A percentile compares a stretch with the other conserved stretches of the same genome.
Evolutionary conservation across 2,329 filamentous ascomycete genomes (phyloP).

Genomic region (Alternaria sp.): DNA sequence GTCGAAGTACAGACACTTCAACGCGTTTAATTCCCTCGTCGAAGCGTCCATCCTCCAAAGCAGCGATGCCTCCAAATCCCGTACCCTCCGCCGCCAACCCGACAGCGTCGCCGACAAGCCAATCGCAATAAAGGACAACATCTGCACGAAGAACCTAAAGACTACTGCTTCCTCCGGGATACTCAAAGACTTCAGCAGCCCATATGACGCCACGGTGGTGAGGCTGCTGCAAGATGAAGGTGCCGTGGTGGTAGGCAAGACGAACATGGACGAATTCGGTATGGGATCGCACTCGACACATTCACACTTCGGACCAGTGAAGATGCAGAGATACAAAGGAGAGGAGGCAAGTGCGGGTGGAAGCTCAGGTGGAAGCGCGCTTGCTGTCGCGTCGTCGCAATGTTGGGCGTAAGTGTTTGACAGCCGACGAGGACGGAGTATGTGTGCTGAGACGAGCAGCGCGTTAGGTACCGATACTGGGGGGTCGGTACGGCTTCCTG

Average conservation of each 20-base stretch:
- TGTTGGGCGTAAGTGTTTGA: conserved; percentile 60
- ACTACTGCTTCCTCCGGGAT: conserved; percentile 86
- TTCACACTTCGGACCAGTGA: conserved; percentile 71
- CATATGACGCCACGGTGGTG: conserved; percentile 84
- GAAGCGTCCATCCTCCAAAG: conserved; percentile 27
- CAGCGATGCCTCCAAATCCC: conserved; percentile 23
- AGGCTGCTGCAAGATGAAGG: conserved; percentile 68
- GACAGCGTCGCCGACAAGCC: conserved; percentile 36
- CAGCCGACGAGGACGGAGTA: not conserved
- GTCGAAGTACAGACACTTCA: conserved; percentile 41
- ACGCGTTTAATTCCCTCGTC: conserved; percentile 47
- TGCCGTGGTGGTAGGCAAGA: conserved; percentile 74
- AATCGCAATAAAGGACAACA: conserved; percentile 60
- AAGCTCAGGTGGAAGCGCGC: conserved; percentile 91
- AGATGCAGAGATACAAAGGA: conserved; percentile 53
- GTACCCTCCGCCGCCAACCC: not conserved
- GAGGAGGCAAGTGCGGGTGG: conserved; percentile 46
- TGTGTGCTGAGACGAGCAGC: conserved; percentile 41
- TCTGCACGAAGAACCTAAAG: conserved; percentile 51
- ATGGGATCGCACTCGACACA: conserved; percentile 85
- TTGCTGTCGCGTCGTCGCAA: conserved; percentile 74
- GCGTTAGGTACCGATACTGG: conserved; percentile 94
- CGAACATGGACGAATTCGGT: conserved; percentile 94
- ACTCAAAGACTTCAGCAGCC: conserved; percentile 71
- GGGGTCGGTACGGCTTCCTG: conserved; percentile 84